These are phyloP conservation scores for Diaporthe longicolla DNA, from an alignment of 2,329 filamentous ascomycete genomes.

Conservation along the genomic window DNA sequence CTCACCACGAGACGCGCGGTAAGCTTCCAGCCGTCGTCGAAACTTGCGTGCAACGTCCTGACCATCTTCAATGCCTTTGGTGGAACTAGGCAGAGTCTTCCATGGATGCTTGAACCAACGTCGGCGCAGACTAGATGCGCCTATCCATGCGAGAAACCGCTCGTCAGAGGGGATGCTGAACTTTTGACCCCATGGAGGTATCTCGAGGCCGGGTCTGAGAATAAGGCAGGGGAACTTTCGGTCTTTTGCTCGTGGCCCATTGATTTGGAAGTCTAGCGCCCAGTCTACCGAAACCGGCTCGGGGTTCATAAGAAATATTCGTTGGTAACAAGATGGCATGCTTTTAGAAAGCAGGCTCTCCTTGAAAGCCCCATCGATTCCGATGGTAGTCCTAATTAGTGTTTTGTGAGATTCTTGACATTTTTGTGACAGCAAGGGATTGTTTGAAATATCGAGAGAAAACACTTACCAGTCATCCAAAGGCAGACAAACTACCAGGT, in stretches of 20 bases:
- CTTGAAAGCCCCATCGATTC: not conserved
- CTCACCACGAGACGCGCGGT: not conserved
- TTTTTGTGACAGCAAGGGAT: no score
- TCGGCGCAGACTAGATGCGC: not conserved
- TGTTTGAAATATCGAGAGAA: no score
- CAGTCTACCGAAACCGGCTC: not conserved
- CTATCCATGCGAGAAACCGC: not conserved
- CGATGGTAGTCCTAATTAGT: not conserved
- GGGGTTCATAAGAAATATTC: not conserved
- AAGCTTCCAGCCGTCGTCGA: not conserved
- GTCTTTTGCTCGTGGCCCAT: not conserved
- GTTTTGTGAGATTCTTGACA: not conserved
- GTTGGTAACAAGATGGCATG: conserved; percentile 14
- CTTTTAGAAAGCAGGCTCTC: not conserved
- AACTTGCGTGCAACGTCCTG: not conserved
- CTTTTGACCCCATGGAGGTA: not conserved
- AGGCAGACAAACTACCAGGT: conserved; percentile 6
- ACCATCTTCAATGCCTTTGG: not conserved
- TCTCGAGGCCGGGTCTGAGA: not conserved
- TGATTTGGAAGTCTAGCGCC: not conserved
- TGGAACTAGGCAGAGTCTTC: not conserved
- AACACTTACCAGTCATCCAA: not conserved
- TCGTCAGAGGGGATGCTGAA: not conserved
- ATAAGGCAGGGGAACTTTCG: conserved; percentile 23
- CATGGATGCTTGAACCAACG: not conserved